Conservation (phyloP, 352 stramenopile genomes). For the Globisporangium paddicum region DNA sequence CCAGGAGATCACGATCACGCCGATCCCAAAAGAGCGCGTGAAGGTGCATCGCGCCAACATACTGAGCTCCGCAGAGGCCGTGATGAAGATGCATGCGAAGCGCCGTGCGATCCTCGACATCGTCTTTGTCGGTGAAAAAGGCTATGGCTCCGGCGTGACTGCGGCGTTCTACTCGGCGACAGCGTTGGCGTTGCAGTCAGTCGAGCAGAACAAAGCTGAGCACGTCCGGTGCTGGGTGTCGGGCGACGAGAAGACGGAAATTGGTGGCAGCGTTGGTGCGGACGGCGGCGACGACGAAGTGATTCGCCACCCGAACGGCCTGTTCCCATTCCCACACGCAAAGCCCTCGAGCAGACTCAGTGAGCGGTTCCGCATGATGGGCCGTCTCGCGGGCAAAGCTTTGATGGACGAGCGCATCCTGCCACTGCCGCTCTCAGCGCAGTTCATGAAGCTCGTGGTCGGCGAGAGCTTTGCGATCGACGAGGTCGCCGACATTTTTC, state of each 20-base stretch:
- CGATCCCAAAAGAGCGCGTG: conserved; percentile 83
- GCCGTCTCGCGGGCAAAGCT: conserved; percentile 72
- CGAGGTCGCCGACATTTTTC: conserved; percentile 56
- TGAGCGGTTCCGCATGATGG: conserved; percentile 80
- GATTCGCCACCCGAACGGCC: conserved; percentile 72
- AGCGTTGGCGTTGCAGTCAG: conserved; percentile 53
- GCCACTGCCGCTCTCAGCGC: conserved; percentile 58
- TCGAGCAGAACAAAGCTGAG: conserved; percentile 38
- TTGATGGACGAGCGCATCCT: conserved; percentile 80
- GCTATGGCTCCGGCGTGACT: conserved; percentile 81
- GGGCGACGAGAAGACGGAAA: conserved; percentile 31
- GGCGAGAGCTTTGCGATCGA: conserved; percentile 50
- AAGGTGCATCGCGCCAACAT: conserved; percentile 78
- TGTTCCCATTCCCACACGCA: conserved; percentile 67
- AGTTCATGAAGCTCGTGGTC: conserved; percentile 78
- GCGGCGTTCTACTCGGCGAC: conserved; percentile 83
- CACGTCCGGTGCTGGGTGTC: conserved; percentile 51
- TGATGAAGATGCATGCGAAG: conserved; percentile 86
- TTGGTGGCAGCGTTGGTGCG: neutral
- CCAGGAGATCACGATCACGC: conserved; percentile 78
- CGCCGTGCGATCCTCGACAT: conserved; percentile 81
- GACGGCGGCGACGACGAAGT: conserved; percentile 28
- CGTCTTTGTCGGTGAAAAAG: conserved; percentile 82
- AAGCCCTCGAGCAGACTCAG: conserved; percentile 28
- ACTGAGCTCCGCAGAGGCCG: conserved; percentile 61